Evolutionary conservation across 768 basidiomycete species (phyloP).

Genomic region (Tremella yokohamensis): DNA sequence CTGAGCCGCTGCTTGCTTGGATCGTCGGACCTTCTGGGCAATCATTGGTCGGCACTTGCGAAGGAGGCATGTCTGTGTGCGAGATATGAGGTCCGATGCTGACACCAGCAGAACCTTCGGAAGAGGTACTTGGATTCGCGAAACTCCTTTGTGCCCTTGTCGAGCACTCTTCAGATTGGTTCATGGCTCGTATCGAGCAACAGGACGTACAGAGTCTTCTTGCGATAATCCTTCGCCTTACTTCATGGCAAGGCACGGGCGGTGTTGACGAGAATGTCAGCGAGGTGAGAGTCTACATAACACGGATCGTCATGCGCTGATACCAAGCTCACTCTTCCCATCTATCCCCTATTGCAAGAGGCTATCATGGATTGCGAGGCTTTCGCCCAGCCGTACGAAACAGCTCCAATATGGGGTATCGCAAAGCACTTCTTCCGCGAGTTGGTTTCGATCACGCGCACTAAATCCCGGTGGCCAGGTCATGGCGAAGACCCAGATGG

Average conservation of each 20-base stretch:
- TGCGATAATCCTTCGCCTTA: constrained; percentile 67
- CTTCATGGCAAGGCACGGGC: constrained; percentile 69
- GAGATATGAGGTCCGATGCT: constrained; percentile 49
- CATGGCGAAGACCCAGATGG: constrained; percentile 19
- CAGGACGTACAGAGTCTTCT: constrained; percentile 68
- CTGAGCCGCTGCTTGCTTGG: constrained; percentile 85
- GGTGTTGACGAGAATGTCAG: constrained; percentile 83
- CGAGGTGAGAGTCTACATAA: constrained; percentile 54
- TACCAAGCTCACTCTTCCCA: constrained; percentile 61
- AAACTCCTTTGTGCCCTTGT: constrained; percentile 76
- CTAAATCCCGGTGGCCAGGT: constrained; percentile 71
- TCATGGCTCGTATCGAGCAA: constrained; percentile 63
- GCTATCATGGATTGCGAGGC: constrained; percentile 54
- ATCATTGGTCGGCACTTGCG: constrained; percentile 54
- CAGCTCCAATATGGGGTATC: constrained; percentile 45
- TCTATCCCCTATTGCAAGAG: constrained; percentile 90
- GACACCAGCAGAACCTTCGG: constrained; percentile 29
- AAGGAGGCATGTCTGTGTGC: constrained; percentile 50
- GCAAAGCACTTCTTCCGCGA: constrained; percentile 76
- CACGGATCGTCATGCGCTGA: constrained; percentile 40
- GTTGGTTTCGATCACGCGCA: constrained; percentile 65
- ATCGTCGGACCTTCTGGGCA: constrained; percentile 57
- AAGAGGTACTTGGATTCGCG: constrained; percentile 66
- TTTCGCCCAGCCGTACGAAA: constrained; percentile 37
- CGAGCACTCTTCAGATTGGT: constrained; percentile 77